These are phyloP conservation scores for Triadica sebifera DNA, from an alignment of 345 rosid species.

Conservation along the genomic window DNA sequence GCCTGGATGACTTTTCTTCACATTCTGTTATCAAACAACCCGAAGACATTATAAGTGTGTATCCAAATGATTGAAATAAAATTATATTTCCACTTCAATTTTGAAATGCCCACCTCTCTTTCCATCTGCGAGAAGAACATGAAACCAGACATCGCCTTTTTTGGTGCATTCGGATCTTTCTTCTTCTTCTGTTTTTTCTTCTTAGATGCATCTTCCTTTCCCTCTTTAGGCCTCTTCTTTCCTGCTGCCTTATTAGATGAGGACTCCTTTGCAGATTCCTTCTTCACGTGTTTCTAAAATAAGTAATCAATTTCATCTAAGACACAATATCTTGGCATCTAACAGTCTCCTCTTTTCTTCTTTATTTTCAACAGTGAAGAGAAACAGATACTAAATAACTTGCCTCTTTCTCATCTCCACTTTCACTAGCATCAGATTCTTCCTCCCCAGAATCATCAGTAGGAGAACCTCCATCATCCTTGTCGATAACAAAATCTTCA, in stretches of 20 bases:
- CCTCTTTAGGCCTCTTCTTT: conserved; percentile 67
- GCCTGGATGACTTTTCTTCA: conserved; percentile 76
- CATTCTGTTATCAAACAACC: conserved; percentile 45
- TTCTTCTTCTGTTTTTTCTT: conserved; percentile 79
- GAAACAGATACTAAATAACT: conserved; percentile 21
- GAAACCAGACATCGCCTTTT: conserved; percentile 72
- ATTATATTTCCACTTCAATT: not conserved
- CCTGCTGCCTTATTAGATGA: conserved; percentile 54
- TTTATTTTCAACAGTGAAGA: not conserved
- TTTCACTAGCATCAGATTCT: conserved; percentile 63
- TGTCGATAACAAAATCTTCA: conserved; percentile 79
- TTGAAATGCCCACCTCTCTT: conserved; percentile 59
- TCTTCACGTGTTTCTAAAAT: conserved; percentile 67
- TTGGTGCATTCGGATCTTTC: conserved; percentile 98
- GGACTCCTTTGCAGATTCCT: conserved; percentile 64
- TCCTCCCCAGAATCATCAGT: conserved; percentile 96
- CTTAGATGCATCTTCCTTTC: conserved; percentile 66
- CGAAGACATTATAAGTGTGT: too few relatives aligned
- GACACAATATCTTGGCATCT: not conserved
- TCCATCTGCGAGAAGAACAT: conserved; percentile 73
- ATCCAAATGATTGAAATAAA: too few relatives aligned
- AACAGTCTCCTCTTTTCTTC: not conserved
- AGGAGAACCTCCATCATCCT: conserved; percentile 92
- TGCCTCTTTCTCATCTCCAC: conserved; percentile 81
- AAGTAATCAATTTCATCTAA: conserved; percentile 4